phyloP scores from a whole-genome alignment of 1,284 basidiomycete genomes.

The Fomes fomentarius region DNA sequence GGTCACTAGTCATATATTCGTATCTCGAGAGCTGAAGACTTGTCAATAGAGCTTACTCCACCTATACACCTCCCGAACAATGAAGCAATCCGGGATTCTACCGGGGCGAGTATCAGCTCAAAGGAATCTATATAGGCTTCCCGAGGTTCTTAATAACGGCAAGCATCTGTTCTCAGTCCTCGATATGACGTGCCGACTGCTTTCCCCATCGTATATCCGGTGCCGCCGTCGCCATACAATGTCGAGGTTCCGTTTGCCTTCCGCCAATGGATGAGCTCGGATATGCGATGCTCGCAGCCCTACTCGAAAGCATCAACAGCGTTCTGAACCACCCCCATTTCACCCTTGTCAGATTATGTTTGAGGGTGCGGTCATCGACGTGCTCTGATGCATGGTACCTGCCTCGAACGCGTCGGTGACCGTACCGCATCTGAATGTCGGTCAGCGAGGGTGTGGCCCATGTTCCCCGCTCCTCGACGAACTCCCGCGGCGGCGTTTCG shows the following conservation, averaged over 20 bases:
- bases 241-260: background rate
- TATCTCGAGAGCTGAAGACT: no score
- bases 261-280: background rate
- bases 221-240: constrained; percentile 4
- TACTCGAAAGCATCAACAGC: no score
- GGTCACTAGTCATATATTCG: no score
- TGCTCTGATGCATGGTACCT: background rate
- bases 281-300: no score
- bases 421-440: constrained; percentile 13
- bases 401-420: constrained; percentile 8
- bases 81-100: constrained; percentile 5
- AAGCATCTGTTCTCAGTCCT: constrained; percentile 4
- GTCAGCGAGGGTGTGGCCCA: constrained; percentile 4
- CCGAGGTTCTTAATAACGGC: constrained; percentile 11
- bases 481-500: constrained; percentile 6
- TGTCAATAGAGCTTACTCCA: background rate
- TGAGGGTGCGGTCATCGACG: constrained; percentile 9
- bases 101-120: constrained; percentile 7
- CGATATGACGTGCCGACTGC: constrained; percentile 3
- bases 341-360: constrained; percentile 10
- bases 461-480: constrained; percentile 12
- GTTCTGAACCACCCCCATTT: no score
- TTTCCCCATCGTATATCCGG: constrained; percentile 21
- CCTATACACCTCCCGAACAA: background rate
- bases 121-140: constrained; percentile 4